Conservation (phyloP, 192 early-diverging fungal genomes). For the Linnemannia elongata region DNA sequence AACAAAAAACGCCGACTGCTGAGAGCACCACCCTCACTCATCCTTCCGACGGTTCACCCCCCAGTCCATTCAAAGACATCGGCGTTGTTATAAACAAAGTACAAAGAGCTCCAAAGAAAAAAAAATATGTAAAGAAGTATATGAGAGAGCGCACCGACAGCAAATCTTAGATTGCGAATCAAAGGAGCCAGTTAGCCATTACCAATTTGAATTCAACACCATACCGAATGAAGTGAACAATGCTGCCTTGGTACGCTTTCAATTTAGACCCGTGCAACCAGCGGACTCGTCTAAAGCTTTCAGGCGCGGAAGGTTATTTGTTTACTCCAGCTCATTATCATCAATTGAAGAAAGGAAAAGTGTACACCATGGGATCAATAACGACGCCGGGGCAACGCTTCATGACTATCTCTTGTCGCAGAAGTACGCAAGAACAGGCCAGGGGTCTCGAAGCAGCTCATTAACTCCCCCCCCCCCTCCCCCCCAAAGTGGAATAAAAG, state of each 20-base stretch:
- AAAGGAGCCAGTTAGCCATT: neutral
- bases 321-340: too few relatives aligned
- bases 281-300: too few relatives aligned
- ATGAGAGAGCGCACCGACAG: neutral
- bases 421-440: too few relatives aligned
- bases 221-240: slow-evolving; percentile 36
- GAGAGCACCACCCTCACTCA: neutral
- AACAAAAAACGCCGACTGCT: neutral
- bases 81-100: too few relatives aligned
- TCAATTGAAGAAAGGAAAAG: too few relatives aligned
- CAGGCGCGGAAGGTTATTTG: too few relatives aligned
- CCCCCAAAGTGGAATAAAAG: neutral
- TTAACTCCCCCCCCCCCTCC: too few relatives aligned
- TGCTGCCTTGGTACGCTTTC: neutral
- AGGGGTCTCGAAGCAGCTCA: too few relatives aligned
- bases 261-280: neutral
- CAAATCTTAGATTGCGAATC: neutral
- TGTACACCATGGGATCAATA: too few relatives aligned
- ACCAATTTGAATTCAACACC: slow-evolving; percentile 1
- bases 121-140: neutral
- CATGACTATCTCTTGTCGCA: too few relatives aligned
- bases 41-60: neutral
- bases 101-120: neutral
- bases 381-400: too few relatives aligned
- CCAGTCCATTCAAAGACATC: neutral